Base-by-base conservation (phyloP, 129 eudicot species). In the Lactuca saligna region DNA sequence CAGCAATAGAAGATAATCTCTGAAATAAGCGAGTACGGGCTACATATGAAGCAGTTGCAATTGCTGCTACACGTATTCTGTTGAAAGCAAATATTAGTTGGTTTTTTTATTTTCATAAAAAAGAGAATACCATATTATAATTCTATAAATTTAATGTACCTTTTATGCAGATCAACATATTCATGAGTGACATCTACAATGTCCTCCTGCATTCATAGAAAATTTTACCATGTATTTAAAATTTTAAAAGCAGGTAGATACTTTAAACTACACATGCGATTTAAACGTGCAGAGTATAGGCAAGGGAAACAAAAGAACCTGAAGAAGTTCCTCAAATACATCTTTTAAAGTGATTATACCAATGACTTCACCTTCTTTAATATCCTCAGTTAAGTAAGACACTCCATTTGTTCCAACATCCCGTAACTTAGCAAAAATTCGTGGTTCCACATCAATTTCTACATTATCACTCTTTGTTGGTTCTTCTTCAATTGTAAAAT, bases 111-210 rank as follows among this genome's bases (percentile, higher is more conserved):
- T 49, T 49, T 39, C 15, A 42, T 58, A 33, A 7, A 63, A 57
- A 7, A 60, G 25, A 61, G 34, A 12, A 7, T 59, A 15, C 38
- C 54, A 54, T 49, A 75, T 56, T 10, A 31, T 8, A 33, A 49
- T 14, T 50, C 29, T 39, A 38, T 4, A 31, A 51, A 32, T 14
- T 37, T 17, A 17, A 70, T 17, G 37, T 70, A 89, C 98, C 97
- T 89, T 71, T 93, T 89, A 57, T 93, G 98, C 34, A 93, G 97
- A 87, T 93, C 98, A 70, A 93, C 91, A 83, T 42, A 93, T 71
- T 89, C 98, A 83, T 93, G 97, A 16, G 98, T 93, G 81, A 89
- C 98, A 50, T 93, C 98, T 3, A 93, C 96, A 69, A 93, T 93
- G 81, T 93, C 98, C 85, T 93, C 98, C 98, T 93, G 84, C 80